Conservation (phyloP, 345 rosid genomes). For the Populus ilicifolia region DNA sequence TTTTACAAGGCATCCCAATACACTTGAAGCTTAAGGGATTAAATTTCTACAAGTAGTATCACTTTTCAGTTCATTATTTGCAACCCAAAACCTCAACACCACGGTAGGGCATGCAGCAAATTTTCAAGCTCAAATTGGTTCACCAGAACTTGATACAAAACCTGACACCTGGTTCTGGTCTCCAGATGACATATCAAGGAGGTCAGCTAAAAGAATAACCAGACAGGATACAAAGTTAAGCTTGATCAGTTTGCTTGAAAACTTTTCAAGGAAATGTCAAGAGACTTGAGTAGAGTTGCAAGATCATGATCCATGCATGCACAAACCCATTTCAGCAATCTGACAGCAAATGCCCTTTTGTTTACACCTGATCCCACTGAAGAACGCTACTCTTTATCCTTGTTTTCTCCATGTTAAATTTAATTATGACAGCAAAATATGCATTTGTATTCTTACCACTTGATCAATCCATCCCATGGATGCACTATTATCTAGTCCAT, state of each 20-base stretch:
- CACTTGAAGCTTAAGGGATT: background rate
- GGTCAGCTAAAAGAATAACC: background rate
- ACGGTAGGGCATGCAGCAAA: background rate
- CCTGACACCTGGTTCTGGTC: background rate
- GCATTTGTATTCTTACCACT: background rate
- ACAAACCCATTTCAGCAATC: background rate
- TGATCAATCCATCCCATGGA: background rate
- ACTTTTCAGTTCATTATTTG: background rate
- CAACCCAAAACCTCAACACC: background rate
- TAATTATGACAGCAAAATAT: background rate
- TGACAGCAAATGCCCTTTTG: background rate
- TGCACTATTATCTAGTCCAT: background rate
- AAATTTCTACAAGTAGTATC: background rate
- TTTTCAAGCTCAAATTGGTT: background rate
- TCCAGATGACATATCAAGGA: background rate
- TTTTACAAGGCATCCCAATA: background rate
- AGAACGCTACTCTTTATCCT: background rate
- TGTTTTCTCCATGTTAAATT: background rate
- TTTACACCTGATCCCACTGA: background rate
- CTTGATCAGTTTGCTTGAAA: background rate
- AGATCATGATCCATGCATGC: background rate
- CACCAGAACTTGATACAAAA: background rate
- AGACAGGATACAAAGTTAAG: background rate
- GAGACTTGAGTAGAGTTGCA: background rate
- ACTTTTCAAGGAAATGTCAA: background rate